Evolutionary conservation across 257 asterid species (phyloP).

Genomic region (Przewalskia tangutica): DNA sequence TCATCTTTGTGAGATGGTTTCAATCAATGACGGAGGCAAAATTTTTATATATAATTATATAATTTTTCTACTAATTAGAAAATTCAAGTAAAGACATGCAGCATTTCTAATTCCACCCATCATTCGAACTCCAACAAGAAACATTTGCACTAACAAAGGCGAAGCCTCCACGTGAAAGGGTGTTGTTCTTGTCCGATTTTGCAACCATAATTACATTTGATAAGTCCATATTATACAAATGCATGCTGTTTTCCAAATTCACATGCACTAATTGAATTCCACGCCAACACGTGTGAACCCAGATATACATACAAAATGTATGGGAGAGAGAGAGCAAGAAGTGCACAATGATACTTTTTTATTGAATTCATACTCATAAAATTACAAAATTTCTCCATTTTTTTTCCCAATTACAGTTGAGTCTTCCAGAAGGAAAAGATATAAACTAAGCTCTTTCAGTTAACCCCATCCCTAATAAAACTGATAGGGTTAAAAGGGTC

Average conservation of each 20-base stretch:
- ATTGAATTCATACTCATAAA: not conserved
- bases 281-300: constrained; percentile 7
- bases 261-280: constrained; percentile 11
- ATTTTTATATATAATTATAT: no score
- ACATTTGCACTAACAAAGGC: not conserved
- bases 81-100: no score
- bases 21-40: no score
- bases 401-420: not conserved
- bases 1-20: not conserved
- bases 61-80: no score
- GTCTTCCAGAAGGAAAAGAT: constrained; percentile 1
- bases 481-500: constrained; percentile 14
- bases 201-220: not conserved
- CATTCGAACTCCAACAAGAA: not conserved
- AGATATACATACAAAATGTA: not conserved
- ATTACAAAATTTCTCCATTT: constrained; percentile 8
- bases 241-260: constrained; percentile 6
- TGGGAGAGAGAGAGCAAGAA: not conserved
- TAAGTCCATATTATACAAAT: not conserved
- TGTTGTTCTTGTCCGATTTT: not conserved
- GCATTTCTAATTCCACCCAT: no score
- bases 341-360: not conserved
- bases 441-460: not conserved
- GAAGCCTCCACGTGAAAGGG: not conserved
- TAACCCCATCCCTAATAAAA: constrained; percentile 18